These are phyloP conservation scores for Aspergillus ruber DNA, from an alignment of 2,329 filamentous ascomycete species.

Conservation along the genomic window DNA sequence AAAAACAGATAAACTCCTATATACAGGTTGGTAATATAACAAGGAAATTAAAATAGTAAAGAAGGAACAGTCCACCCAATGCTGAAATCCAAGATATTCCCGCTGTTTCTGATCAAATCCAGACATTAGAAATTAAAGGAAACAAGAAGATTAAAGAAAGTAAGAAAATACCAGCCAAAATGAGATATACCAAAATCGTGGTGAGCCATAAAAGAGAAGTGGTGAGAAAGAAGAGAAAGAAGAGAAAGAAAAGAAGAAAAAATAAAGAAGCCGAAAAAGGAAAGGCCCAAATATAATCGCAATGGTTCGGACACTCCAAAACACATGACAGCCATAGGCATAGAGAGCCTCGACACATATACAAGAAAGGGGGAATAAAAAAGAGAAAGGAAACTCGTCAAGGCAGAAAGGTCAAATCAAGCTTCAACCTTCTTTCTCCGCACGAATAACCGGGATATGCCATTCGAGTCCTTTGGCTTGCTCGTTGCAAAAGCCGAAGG, in stretches of 20 bases:
- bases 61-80: background rate
- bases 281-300: slow-evolving; percentile 4
- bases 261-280: slow-evolving; percentile 5
- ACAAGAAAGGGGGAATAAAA: slow-evolving; percentile 2
- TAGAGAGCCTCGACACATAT: slow-evolving; percentile 8
- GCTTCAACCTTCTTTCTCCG: slow-evolving; percentile 25
- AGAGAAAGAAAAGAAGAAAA: no score
- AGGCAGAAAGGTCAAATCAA: slow-evolving; percentile 9
- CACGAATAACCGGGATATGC: slow-evolving; percentile 30
- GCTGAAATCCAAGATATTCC: background rate
- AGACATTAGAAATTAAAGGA: slow-evolving; percentile 5
- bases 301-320: slow-evolving; percentile 11
- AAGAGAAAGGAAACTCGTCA: slow-evolving; percentile 1
- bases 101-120: slow-evolving; percentile 1
- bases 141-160: slow-evolving; percentile 1
- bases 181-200: slow-evolving; percentile 2
- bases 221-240: background rate
- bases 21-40: background rate
- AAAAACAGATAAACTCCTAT: background rate
- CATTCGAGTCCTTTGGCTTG: slow-evolving; percentile 9
- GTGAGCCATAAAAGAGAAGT: background rate
- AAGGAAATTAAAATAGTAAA: background rate
- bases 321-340: slow-evolving; percentile 5
- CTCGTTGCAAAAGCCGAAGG: slow-evolving; percentile 21
- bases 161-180: background rate